These are phyloP conservation scores for Dicorynia guianensis DNA, from an alignment of 306 rosid species.

Conservation along the genomic window DNA sequence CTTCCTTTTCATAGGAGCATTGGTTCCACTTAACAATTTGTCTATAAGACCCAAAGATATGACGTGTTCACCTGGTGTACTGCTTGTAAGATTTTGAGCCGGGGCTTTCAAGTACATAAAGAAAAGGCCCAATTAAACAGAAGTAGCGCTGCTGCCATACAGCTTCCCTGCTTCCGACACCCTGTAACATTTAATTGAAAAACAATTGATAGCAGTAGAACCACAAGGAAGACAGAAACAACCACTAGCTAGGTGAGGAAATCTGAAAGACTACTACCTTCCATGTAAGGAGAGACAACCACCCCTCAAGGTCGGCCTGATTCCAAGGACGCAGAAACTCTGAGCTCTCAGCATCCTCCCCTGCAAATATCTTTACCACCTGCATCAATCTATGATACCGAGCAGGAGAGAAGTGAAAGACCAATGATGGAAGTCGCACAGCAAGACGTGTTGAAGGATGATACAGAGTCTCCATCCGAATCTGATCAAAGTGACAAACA, in stretches of 20 bases:
- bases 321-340: constrained; percentile 74
- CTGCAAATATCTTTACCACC: constrained; percentile 81
- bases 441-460: constrained; percentile 87
- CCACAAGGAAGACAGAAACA: constrained; percentile 28
- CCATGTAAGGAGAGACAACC: constrained; percentile 82
- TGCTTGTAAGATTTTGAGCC: constrained; percentile 84
- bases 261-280: constrained; percentile 62
- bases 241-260: constrained; percentile 7
- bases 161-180: constrained; percentile 96
- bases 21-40: constrained; percentile 20
- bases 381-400: constrained; percentile 94
- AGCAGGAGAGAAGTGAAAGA: constrained; percentile 96
- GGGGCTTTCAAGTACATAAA: constrained; percentile 90
- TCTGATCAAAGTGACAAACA: constrained; percentile 53
- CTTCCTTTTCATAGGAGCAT: constrained; percentile 11
- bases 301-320: constrained; percentile 94
- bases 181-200: constrained; percentile 59
- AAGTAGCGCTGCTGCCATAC: constrained; percentile 88
- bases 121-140: constrained; percentile 89
- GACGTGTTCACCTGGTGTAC: constrained; percentile 70
- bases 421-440: constrained; percentile 82
- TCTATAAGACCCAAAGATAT: constrained; percentile 34
- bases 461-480: constrained; percentile 71
- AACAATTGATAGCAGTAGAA: constrained; percentile 12
- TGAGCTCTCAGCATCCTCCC: constrained; percentile 65